Base-by-base conservation (phyloP, 371 early-diverging fungal genomes). In the Mucor racemosus region DNA sequence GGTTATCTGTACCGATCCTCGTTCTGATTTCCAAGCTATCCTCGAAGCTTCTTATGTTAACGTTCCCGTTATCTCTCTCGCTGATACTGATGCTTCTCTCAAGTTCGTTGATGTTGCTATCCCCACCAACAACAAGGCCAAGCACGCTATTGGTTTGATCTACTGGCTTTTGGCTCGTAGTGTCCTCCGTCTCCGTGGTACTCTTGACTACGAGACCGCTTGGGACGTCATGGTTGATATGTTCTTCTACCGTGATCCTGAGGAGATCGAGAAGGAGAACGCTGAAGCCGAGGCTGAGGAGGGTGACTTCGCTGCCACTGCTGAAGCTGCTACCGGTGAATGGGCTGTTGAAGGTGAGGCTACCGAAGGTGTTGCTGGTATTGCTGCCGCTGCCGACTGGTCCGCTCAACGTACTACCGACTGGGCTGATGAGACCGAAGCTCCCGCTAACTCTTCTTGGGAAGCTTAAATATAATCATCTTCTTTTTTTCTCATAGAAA, bases 41-140 rank as follows among this genome's bases (percentile, higher is more conserved):
- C 84, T 85, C 77, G 99, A 99, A 88, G 96, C 99, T 62, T 95
- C 98, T 71, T 96, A 97, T 81, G 98, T 99, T 82, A 99, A 99
- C 92, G 96, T 99, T 86, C 99, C 99, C 62, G 95, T 96, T 76
- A 99, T 99, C 80, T 99, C 99, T 72, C 92, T 99, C 81, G 92
- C 94, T 82, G 99, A 99, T 88, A 93, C 99, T 63, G 99, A 99
- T 91, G 93, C 98, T 59, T 91, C 95, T 58, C 87, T 99, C 77
- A 80, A 88, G 72, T 91, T 91, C 86, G 93, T 99, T 77, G 99
- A 99, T 87, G 91, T 99, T 86, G 99, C 96, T 75, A 99, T 99
- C 89, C 99, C 99, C 74, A 92, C 94, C 86, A 99, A 99, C 95
- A 99, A 99, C 93, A 92, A 98, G 86, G 94, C 92, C 72, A 98